phyloP scores from a whole-genome alignment of 805 yeast species.

The Saccharomycopsis fermentans region DNA sequence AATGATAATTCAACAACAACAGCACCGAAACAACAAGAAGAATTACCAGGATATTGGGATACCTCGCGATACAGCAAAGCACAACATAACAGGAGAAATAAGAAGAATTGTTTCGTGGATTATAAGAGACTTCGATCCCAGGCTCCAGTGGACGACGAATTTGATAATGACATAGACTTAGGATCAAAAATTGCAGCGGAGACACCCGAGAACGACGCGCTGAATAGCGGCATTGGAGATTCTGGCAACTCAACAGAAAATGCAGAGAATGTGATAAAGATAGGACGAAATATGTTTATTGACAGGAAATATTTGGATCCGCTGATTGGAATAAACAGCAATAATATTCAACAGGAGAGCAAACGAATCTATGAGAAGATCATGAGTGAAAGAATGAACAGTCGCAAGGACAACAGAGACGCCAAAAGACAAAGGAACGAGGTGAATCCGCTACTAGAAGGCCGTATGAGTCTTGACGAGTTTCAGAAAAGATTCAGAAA shows the following conservation, averaged over 20 bases:
- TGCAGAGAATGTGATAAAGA: not conserved
- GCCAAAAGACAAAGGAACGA: not conserved
- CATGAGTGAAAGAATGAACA: not conserved
- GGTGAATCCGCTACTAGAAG: not conserved
- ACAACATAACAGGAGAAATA: not conserved
- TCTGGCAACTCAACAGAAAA: no score
- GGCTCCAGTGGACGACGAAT: not conserved
- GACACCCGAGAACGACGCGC: no score
- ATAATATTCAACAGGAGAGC: not conserved
- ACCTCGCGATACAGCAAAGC: not conserved
- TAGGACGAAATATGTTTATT: not conserved
- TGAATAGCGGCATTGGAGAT: no score
- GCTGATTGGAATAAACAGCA: not conserved
- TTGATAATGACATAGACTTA: not conserved
- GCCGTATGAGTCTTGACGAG: not conserved
- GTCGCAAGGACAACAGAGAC: not conserved
- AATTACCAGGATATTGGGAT: not conserved
- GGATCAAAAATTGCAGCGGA: no score
- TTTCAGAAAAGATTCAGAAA: not conserved
- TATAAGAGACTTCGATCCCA: not conserved
- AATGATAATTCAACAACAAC: not conserved
- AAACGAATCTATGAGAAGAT: not conserved
- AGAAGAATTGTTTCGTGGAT: not conserved
- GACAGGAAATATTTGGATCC: not conserved
- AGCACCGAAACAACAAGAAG: not conserved